Conservation (phyloP, 83 land plant species). For the Diphasiastrum complanatum region DNA sequence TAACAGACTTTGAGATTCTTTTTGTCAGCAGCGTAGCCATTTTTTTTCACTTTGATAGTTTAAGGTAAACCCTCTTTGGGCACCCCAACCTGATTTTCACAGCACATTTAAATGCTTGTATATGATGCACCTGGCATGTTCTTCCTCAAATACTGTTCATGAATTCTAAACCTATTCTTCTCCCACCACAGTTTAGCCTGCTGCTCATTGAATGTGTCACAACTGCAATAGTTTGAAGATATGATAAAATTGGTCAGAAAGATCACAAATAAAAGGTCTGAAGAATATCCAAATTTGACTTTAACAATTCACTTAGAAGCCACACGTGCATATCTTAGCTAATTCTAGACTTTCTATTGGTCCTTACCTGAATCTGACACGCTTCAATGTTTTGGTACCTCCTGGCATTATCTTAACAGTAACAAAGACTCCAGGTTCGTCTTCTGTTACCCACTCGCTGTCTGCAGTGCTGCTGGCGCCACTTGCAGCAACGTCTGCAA, state of each 20-base stretch:
- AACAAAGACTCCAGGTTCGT: conserved; percentile 89
- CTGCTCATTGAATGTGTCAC: conserved; percentile 66
- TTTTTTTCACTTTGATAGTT: no score
- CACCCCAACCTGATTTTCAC: no score
- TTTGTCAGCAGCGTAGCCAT: no score
- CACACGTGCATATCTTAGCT: neutral
- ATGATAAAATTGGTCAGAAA: neutral
- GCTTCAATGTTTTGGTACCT: conserved; percentile 67
- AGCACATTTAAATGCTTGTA: no score
- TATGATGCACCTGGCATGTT: no score
- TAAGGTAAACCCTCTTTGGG: no score
- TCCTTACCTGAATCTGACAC: conserved; percentile 82
- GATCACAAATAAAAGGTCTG: no score
- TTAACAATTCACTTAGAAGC: neutral
- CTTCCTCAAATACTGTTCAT: conserved; percentile 44
- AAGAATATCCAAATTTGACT: neutral
- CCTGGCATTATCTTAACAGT: conserved; percentile 57
- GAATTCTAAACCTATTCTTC: conserved; percentile 61
- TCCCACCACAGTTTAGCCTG: conserved; percentile 88
- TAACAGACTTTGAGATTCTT: no score
- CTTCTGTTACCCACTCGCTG: conserved; percentile 31
- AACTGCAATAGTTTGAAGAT: conserved; percentile 38
- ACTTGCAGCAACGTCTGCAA: no score
- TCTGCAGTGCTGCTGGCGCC: conserved; percentile 1
- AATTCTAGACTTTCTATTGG: neutral